Percentiles rank a stretch among this genome's conserved stretches.
Evolutionary conservation across 352 stramenopile species (phyloP).

Genomic region (Globisporangium megalacanthum): DNA sequence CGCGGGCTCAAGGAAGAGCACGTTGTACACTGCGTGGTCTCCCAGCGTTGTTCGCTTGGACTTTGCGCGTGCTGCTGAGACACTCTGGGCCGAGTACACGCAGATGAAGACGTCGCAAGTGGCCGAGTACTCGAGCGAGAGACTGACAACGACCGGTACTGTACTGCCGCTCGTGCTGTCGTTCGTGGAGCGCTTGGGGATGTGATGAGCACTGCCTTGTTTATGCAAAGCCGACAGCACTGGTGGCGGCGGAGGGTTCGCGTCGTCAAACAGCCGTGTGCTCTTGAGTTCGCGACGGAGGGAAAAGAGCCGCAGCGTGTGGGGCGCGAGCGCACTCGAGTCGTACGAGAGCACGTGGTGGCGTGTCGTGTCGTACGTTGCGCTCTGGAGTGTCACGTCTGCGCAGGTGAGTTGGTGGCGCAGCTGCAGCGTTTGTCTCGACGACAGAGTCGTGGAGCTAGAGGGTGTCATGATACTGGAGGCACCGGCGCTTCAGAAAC

Average conservation of each 20-base stretch:
- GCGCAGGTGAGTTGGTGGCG: slow-evolving; percentile 64
- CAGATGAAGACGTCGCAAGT: slow-evolving; percentile 56
- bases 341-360: slow-evolving; percentile 73
- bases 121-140: slow-evolving; percentile 39
- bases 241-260: slow-evolving; percentile 9
- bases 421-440: slow-evolving; percentile 62
- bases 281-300: slow-evolving; percentile 66
- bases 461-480: too few relatives aligned
- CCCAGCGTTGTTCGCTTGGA: slow-evolving; percentile 1
- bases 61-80: slow-evolving; percentile 3
- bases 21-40: slow-evolving; percentile 20
- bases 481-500: too few relatives aligned
- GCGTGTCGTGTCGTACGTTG: slow-evolving; percentile 55
- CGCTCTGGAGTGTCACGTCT: slow-evolving; percentile 43
- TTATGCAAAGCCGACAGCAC: not conserved
- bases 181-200: not conserved
- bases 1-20: slow-evolving; percentile 60
- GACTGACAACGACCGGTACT: slow-evolving; percentile 16
- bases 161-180: not conserved
- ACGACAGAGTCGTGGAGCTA: not conserved
- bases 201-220: slow-evolving; percentile 10
- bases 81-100: slow-evolving; percentile 33
- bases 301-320: slow-evolving; percentile 65
- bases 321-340: slow-evolving; percentile 29
- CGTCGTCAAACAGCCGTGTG: slow-evolving; percentile 35